These are phyloP conservation scores for Phytophthora quininea DNA, from an alignment of 352 stramenopile species.

Conservation along the genomic window DNA sequence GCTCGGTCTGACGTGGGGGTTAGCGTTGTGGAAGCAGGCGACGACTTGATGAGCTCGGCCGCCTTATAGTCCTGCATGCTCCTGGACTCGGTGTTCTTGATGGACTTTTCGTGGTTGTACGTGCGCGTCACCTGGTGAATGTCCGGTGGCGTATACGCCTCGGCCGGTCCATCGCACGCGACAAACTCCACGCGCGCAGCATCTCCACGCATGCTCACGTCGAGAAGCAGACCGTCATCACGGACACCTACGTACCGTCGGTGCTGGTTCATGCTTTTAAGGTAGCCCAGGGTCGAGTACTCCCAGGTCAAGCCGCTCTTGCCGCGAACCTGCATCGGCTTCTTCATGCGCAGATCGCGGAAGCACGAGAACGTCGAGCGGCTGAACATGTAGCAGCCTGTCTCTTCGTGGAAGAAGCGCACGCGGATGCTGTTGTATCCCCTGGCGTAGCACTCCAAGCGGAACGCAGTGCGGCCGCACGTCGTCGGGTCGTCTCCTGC, in stretches of 20 bases:
- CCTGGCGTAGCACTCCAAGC: conserved; percentile 77
- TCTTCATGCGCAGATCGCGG: conserved; percentile 85
- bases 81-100: conserved; percentile 72
- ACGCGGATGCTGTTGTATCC: conserved; percentile 90
- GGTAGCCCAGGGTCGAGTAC: conserved; percentile 78
- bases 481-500: conserved; percentile 45
- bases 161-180: conserved; percentile 46
- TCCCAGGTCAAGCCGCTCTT: conserved; percentile 81
- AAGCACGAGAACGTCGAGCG: conserved; percentile 87
- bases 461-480: conserved; percentile 70
- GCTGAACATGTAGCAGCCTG: conserved; percentile 82
- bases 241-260: conserved; percentile 81
- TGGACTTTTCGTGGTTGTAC: conserved; percentile 74
- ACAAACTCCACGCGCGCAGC: conserved; percentile 82
- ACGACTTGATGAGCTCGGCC: conserved; percentile 47
- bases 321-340: conserved; percentile 52
- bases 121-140: conserved; percentile 76
- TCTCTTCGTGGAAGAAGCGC: conserved; percentile 76
- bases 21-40: conserved; percentile 31
- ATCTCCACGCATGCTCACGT: conserved; percentile 89
- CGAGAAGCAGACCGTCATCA: conserved; percentile 72
- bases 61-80: conserved; percentile 83
- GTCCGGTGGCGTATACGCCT: conserved; percentile 60
- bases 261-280: conserved; percentile 91
- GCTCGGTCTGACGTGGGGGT: conserved; percentile 30